Evolutionary conservation across 2,329 filamentous ascomycete species (phyloP).

Genomic region (Aureobasidium melanogenum): DNA sequence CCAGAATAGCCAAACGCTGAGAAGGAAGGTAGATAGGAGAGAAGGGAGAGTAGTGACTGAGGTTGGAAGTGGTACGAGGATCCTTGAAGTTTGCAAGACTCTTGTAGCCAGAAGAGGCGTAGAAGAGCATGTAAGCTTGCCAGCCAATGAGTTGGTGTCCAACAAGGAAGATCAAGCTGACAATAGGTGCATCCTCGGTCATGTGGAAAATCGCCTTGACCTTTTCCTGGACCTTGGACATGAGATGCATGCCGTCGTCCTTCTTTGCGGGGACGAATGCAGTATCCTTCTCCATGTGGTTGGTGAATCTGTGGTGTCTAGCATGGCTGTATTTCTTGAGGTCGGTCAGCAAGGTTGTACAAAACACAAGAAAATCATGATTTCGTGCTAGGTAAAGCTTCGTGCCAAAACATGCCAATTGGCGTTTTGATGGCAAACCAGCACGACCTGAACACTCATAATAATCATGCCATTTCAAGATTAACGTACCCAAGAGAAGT

Average conservation of each 20-base stretch:
- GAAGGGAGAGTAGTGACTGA: slow-evolving; percentile 49
- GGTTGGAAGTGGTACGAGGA: slow-evolving; percentile 53
- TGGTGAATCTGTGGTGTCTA: slow-evolving; percentile 59
- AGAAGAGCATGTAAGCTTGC: slow-evolving; percentile 21
- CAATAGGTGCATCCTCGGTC: slow-evolving; percentile 22
- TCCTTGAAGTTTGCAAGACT: slow-evolving; percentile 14
- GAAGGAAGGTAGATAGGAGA: slow-evolving; percentile 34
- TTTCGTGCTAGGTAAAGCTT: neutral
- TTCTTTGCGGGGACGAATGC: slow-evolving; percentile 27
- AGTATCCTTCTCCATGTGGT: slow-evolving; percentile 25
- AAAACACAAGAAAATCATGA: neutral
- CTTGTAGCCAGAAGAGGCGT: slow-evolving; percentile 17
- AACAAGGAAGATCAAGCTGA: slow-evolving; percentile 16
- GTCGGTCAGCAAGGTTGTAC: neutral
- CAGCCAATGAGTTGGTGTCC: slow-evolving; percentile 23
- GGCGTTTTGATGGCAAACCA: neutral
- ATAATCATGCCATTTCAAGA: neutral
- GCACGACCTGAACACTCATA: neutral
- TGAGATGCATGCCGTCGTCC: slow-evolving; percentile 8
- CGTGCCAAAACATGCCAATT: neutral
- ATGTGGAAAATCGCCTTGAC: slow-evolving; percentile 16
- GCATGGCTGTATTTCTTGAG: slow-evolving; percentile 54
- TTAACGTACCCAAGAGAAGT: slow-evolving; percentile 52
- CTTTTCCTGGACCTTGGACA: slow-evolving; percentile 2
- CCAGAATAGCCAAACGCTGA: slow-evolving; percentile 40